Evolutionary conservation across 495 filamentous ascomycete genomes (phyloP), one percentile per base, ranked within the genome.

Genomic region (Penicillium paradoxum): DNA sequence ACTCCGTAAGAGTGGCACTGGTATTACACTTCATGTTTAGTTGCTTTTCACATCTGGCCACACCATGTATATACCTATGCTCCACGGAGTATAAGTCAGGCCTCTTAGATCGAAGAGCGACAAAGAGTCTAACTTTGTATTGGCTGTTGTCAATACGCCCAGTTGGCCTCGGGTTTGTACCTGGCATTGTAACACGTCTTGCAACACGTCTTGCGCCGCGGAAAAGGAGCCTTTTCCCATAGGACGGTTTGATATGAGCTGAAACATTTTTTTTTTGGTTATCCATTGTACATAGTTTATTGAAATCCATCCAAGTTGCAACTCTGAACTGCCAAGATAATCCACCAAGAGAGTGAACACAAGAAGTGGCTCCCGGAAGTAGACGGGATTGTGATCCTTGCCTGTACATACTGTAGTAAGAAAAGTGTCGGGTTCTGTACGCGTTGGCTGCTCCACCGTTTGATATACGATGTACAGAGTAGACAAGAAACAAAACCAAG

Each of bases 341-440:
- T 30, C 43, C 33, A 38, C 45, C 25, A 5, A n/a, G n/a, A 43
- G 4, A 34, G 22, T 19, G 13, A 38, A 42, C 52, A 47, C n/a
- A 27, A 43, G 32, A 21, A 42, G 53, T 59, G 55, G 55, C 53
- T 57, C 56, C 59, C 60, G 57, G 60, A 64, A 57, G 48, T 27
- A 39, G 52, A 63, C 46, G 58, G 60, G 47, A 60, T 56, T 57
- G 57, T 60, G 54, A 59, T 54, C 53, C 40, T 52, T 45, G 37
- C 18, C 17, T 18, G 33, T 36, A 17, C n/a, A 17, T 33, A 27
- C 13, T 13, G 11, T 46, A 25, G 49, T 17, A 36, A 27, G 24
- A n/a, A n/a, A n/a, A n/a, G 24, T 27, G 19, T 18, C 37, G 19
- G 43, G 40, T 49, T 39, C 24, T 24, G 45, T 45, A 59, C 56